Percentiles rank a stretch among this genome's conserved stretches.
These are phyloP conservation scores for Citrullus mucosospermus DNA, from an alignment of 306 rosid genomes.

Conservation along the genomic window DNA sequence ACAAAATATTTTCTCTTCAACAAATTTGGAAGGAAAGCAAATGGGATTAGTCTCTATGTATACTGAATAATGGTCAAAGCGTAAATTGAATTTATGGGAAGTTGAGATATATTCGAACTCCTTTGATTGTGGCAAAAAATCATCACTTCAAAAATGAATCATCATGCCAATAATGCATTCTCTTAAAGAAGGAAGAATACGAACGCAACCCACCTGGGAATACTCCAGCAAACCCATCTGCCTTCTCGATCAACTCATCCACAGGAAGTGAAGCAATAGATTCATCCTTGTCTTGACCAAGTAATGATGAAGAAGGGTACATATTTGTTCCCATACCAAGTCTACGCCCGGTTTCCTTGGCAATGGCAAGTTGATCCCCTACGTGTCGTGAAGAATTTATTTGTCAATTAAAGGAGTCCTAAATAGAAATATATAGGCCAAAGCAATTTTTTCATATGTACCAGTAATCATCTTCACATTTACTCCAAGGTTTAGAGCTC, in stretches of 20 bases:
- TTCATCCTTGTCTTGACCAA: conserved; percentile 92
- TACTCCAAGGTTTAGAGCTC: conserved; percentile 96
- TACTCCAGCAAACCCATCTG: conserved; percentile 99
- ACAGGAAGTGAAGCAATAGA: conserved; percentile 72
- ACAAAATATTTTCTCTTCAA: not conserved
- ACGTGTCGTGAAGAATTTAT: conserved; percentile 5
- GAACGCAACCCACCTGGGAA: conserved; percentile 58
- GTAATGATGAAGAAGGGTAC: conserved; percentile 93
- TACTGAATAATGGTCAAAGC: not conserved
- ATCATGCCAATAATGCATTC: not conserved
- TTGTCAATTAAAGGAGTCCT: not conserved
- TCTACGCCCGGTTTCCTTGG: conserved; percentile 91
- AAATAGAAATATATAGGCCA: not conserved
- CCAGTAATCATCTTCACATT: conserved; percentile 99
- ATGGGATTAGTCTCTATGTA: not conserved
- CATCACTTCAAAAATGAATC: not conserved
- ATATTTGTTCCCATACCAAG: conserved; percentile 99
- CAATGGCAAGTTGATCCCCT: conserved; percentile 99
- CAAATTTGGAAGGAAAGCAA: not conserved
- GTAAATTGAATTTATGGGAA: not conserved
- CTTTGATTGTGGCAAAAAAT: not conserved
- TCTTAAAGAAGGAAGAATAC: not conserved
- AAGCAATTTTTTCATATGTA: conserved; percentile 13
- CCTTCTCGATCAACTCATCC: conserved; percentile 97
- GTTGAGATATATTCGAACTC: not conserved